These are phyloP conservation scores for Coemansia sp. DNA, from an alignment of 371 early-diverging fungal genomes.

Conservation along the genomic window DNA sequence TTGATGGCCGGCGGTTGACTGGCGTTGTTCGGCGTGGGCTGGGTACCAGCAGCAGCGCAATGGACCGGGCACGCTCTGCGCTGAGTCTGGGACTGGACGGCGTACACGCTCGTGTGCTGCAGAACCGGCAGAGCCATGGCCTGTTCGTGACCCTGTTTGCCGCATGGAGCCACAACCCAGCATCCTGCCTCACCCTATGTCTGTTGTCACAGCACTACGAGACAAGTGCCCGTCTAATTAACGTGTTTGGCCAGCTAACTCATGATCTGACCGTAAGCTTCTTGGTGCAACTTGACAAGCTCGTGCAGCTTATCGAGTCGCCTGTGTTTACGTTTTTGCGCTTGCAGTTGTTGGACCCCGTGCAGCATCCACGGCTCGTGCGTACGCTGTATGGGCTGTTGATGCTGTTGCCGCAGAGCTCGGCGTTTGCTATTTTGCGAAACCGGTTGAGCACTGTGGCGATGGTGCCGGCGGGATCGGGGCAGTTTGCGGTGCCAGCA, in stretches of 20 bases:
- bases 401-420: constrained; percentile 90
- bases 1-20: not conserved
- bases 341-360: constrained; percentile 85
- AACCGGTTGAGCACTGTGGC: constrained; percentile 79
- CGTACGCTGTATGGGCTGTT: constrained; percentile 87
- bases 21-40: not conserved
- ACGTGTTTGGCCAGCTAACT: constrained; percentile 70
- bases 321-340: constrained; percentile 91
- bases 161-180: constrained; percentile 91
- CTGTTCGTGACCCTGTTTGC: constrained; percentile 78
- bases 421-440: constrained; percentile 86
- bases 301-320: constrained; percentile 91
- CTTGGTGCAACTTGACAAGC: constrained; percentile 87
- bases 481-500: constrained; percentile 1
- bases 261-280: constrained; percentile 86
- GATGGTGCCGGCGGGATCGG: constrained; percentile 8
- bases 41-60: constrained; percentile 3
- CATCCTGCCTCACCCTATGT: constrained; percentile 83
- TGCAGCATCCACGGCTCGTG: constrained; percentile 75
- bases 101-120: constrained; percentile 18
- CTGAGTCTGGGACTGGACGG: constrained; percentile 14
- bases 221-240: constrained; percentile 73
- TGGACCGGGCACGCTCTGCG: constrained; percentile 13
- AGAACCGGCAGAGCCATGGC: constrained; percentile 54
- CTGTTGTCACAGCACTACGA: constrained; percentile 88